phyloP scores from a whole-genome alignment of 257 asterid species.

The Solanum lycopersicoides region DNA sequence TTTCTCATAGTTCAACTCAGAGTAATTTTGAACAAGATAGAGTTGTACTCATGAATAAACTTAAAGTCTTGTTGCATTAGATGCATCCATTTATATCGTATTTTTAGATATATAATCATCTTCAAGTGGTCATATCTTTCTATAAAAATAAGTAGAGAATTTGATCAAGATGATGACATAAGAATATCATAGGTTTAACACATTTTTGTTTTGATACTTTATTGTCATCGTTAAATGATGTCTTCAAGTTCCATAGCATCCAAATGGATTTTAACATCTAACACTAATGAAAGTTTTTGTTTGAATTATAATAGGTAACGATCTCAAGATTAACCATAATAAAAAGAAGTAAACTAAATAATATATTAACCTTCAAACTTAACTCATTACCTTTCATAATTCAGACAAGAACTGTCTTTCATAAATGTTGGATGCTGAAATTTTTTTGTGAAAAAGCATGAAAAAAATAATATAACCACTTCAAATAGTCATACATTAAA shows the following conservation, averaged over 20 bases:
- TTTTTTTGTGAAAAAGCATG: no score
- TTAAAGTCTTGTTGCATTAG: not conserved
- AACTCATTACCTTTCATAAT: not conserved
- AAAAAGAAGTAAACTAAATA: no score
- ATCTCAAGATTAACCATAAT: not conserved
- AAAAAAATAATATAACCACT: no score
- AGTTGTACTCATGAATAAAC: not conserved
- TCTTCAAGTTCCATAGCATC: not conserved
- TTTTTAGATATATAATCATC: no score
- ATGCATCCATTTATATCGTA: not conserved
- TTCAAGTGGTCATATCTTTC: not conserved
- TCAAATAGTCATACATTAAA: no score
- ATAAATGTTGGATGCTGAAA: no score
- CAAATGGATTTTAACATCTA: not conserved
- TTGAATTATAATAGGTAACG: no score
- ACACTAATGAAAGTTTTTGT: not conserved
- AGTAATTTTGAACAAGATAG: not conserved
- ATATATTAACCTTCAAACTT: not conserved
- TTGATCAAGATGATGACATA: not conserved
- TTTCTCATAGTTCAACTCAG: not conserved
- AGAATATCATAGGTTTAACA: not conserved
- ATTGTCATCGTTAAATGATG: not conserved
- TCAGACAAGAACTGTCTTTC: rapidly evolving
- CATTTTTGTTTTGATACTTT: not conserved
- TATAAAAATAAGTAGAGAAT: not conserved